Conservation (phyloP, 2,329 filamentous ascomycete species). For the Aspergillus fructus region DNA sequence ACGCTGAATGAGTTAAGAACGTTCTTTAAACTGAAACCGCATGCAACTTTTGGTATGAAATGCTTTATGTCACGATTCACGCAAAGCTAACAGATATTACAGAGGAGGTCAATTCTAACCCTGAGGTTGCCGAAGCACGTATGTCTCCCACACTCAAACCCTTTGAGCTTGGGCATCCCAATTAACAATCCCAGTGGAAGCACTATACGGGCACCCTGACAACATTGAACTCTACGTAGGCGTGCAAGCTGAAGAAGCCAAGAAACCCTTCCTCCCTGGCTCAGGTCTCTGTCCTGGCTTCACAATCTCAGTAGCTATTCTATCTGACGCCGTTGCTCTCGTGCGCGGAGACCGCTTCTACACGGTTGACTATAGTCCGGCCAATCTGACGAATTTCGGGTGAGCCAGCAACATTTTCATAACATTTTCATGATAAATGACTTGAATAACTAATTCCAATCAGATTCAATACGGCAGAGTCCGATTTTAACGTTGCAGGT, state of each 20-base stretch:
- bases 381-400: constrained; percentile 46
- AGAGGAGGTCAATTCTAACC: constrained; percentile 45
- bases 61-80: neutral
- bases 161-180: neutral
- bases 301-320: constrained; percentile 43
- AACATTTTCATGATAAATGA: neutral
- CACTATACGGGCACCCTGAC: constrained; percentile 52
- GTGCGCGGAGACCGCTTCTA: constrained; percentile 49
- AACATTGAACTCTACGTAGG: constrained; percentile 59
- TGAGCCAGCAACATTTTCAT: constrained; percentile 18
- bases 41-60: constrained; percentile 44
- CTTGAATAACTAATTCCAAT: neutral
- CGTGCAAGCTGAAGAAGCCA: constrained; percentile 56
- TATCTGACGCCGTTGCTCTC: constrained; percentile 48
- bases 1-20: constrained; percentile 58
- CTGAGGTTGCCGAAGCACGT: constrained; percentile 18
- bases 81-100: neutral
- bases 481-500: constrained; percentile 45
- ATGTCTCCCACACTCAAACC: constrained; percentile 33
- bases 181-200: constrained; percentile 33
- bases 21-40: constrained; percentile 52
- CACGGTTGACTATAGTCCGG: constrained; percentile 45
- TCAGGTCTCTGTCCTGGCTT: constrained; percentile 52
- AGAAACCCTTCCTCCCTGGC: constrained; percentile 50
- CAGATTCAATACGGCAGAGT: constrained; percentile 37